Base-by-base conservation (phyloP, 148 eudicot species). In the Spergularia bocconei region DNA sequence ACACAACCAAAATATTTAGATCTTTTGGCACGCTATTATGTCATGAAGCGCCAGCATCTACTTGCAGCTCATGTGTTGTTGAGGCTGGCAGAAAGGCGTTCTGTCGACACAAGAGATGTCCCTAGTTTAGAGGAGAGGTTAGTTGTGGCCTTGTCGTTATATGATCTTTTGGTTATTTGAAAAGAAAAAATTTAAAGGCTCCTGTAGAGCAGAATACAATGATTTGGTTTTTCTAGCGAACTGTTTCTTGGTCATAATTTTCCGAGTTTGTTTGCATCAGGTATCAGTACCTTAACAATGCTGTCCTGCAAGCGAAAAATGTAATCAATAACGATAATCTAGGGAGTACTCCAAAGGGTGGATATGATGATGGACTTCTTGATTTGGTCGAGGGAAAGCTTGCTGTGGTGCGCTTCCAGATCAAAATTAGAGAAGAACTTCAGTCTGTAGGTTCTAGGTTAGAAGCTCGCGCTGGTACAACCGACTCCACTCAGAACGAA, bases 371-470 rank as follows among this genome's bases (percentile, higher is more conserved):
- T 79, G 99, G 99, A 52, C 86, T 96, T 67, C 86, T 96, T 79
- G 98, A 92, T 86, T 82, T 96, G 73, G 92, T 92, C 63, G 98
- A 96, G 81, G 99, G 93, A 56, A 96, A 96, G 87, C 93, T 96
- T 79, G 86, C 97, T 74, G 99, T 96, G 86, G 90, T 91, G 72
- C 89, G 88, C 77, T 92, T 96, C 80, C 99, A 96, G 81, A 89
- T 89, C 67, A 88, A 88, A 84, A 86, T 92, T 53, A 96, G 84
- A 82, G 90, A 89, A 70, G 85, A 79, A 79, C 81, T 96, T 76
- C 93, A 96, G 74, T 84, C 79, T 75, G 63, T 88, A 58, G 88
- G 87, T 74, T 82, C 85, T 20, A 86, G 76, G 58, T 81, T 81
- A 70, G 99, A 90, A 78, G 72, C 89, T 63, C 75, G 88, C 23